These are phyloP conservation scores for Hypoxylon rickii DNA, from an alignment of 495 filamentous ascomycete species.

Conservation along the genomic window DNA sequence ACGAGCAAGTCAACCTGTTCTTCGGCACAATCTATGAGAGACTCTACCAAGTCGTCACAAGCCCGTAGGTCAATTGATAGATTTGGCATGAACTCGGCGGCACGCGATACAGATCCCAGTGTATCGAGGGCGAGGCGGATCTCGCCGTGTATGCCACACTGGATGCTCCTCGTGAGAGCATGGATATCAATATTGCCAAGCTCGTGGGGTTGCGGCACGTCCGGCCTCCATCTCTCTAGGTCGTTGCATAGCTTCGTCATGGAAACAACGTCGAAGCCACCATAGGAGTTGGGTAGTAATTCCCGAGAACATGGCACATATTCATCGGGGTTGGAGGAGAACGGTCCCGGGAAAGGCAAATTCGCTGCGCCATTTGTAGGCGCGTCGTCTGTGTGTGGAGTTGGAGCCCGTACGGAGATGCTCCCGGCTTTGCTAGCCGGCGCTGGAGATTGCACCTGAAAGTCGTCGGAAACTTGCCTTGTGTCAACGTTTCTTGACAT, in stretches of 20 bases:
- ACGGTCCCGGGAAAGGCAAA: slow-evolving; percentile 41
- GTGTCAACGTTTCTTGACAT: slow-evolving; percentile 49
- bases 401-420: slow-evolving; percentile 42
- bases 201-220: slow-evolving; percentile 74
- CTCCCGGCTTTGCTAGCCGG: slow-evolving; percentile 42
- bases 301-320: slow-evolving; percentile 67
- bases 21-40: slow-evolving; percentile 86
- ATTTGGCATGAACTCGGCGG: slow-evolving; percentile 59
- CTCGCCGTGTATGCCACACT: slow-evolving; percentile 87
- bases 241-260: slow-evolving; percentile 65
- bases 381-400: slow-evolving; percentile 37
- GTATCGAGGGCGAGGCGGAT: slow-evolving; percentile 86
- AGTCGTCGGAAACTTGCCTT: slow-evolving; percentile 46
- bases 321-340: slow-evolving; percentile 46
- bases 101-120: slow-evolving; percentile 71
- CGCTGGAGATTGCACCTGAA: slow-evolving; percentile 47
- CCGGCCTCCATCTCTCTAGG: slow-evolving; percentile 66
- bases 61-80: slow-evolving; percentile 59
- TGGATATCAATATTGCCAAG: slow-evolving; percentile 88
- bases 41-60: slow-evolving; percentile 88
- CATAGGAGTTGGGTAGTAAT: slow-evolving; percentile 56
- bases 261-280: slow-evolving; percentile 66
- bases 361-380: slow-evolving; percentile 34
- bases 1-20: slow-evolving; percentile 80
- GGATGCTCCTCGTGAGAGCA: slow-evolving; percentile 89